These are phyloP conservation scores for Lyophyllum atratum DNA, from an alignment of 768 basidiomycete genomes.

Conservation along the genomic window DNA sequence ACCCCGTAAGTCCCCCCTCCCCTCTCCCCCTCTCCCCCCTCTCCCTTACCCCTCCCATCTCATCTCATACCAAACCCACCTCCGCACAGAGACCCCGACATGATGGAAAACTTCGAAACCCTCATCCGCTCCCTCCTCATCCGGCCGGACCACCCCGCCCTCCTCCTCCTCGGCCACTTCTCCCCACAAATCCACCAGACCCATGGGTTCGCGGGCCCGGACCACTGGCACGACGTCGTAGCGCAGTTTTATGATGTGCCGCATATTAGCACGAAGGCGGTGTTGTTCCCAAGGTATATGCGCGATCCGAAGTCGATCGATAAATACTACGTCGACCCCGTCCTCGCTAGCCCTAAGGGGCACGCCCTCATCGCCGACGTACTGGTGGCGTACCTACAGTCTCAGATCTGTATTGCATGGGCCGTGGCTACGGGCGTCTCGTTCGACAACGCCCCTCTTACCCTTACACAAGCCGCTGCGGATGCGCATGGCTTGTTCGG, in stretches of 20 bases:
- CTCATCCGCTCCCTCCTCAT: conserved; percentile 91
- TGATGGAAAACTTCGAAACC: conserved; percentile 86
- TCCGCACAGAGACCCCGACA: conserved; percentile 59
- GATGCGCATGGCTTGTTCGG: conserved; percentile 75
- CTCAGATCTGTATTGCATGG: conserved; percentile 89
- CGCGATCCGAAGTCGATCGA: conserved; percentile 61
- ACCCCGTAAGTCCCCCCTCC: conserved; percentile 58
- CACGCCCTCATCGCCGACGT: conserved; percentile 90
- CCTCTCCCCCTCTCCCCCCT: neutral
- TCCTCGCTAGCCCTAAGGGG: conserved; percentile 79
- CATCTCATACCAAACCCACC: no score
- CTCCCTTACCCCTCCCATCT: neutral
- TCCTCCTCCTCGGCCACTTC: conserved; percentile 95
- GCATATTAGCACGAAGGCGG: conserved; percentile 83
- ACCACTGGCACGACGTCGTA: conserved; percentile 86
- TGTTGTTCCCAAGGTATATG: conserved; percentile 84
- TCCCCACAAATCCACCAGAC: conserved; percentile 78
- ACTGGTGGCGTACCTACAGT: conserved; percentile 88
- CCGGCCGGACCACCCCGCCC: conserved; percentile 88
- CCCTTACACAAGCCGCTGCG: neutral
- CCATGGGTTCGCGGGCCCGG: conserved; percentile 87
- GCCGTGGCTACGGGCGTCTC: conserved; percentile 65
- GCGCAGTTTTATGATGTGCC: conserved; percentile 98
- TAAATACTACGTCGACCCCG: conserved; percentile 78
- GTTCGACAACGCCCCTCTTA: conserved; percentile 51